Evolutionary conservation across 2,329 filamentous ascomycete species (phyloP).

Genomic region (Aphanocladium album): DNA sequence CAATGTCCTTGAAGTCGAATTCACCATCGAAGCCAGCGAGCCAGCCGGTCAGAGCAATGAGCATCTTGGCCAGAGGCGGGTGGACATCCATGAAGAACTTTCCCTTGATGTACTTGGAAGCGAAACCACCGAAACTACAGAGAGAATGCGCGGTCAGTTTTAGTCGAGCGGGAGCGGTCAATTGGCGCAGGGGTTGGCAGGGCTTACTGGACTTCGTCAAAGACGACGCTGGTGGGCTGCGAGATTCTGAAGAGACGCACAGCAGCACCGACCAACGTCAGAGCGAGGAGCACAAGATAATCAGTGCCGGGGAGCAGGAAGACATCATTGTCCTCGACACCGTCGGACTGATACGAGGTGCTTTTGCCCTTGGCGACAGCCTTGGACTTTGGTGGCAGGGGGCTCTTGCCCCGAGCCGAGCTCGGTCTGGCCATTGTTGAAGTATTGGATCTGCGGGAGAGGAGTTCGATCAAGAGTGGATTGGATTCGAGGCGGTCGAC

Average conservation of each 20-base stretch:
- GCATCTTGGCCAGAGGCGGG: constrained; percentile 90
- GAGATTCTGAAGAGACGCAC: constrained; percentile 95
- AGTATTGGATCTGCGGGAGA: neutral
- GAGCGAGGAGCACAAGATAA: constrained; percentile 67
- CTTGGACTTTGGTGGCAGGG: constrained; percentile 30
- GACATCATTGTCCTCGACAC: constrained; percentile 85
- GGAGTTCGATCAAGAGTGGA: neutral
- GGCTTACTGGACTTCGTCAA: constrained; percentile 97
- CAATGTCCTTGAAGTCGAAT: constrained; percentile 99
- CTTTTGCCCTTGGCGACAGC: constrained; percentile 28
- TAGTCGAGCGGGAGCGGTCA: neutral
- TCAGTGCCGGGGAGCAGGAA: constrained; percentile 80
- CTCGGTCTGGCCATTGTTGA: constrained; percentile 31
- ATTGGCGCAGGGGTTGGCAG: neutral
- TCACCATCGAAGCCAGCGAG: constrained; percentile 89
- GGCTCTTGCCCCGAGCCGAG: constrained; percentile 32
- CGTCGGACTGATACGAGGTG: constrained; percentile 67
- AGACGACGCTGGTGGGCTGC: constrained; percentile 92
- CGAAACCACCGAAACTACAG: constrained; percentile 98
- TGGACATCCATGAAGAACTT: constrained; percentile 99
- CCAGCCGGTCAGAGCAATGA: constrained; percentile 93
- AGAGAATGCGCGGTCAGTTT: constrained; percentile 15
- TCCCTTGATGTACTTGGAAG: constrained; percentile 98
- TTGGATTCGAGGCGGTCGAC: neutral
- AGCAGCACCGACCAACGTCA: constrained; percentile 70